Evolutionary conservation across 2,329 filamentous ascomycete genomes (phyloP).

Genomic region (Myriosclerotinia scirpicola): DNA sequence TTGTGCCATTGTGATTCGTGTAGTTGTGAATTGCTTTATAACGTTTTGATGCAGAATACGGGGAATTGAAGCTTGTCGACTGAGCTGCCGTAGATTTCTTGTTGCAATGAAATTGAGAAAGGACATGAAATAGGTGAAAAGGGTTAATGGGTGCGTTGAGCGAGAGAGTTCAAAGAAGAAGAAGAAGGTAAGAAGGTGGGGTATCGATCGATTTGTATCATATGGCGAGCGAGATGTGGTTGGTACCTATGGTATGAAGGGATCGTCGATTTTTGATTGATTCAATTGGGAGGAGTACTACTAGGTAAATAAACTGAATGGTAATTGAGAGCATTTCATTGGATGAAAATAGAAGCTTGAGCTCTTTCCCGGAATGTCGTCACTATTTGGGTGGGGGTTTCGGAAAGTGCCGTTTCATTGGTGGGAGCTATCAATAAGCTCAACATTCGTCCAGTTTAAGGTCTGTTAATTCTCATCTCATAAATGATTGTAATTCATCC

Average conservation of each 20-base stretch:
- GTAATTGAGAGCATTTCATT: slow-evolving; percentile 16
- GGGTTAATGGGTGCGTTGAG: neutral
- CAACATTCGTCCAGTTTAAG: neutral
- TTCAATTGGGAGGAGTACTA: neutral
- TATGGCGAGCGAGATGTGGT: too few species aligned
- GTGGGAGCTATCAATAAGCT: neutral
- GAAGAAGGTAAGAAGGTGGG: neutral
- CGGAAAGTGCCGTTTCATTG: neutral
- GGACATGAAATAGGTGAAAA: slow-evolving; percentile 20
- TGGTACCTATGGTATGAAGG: slow-evolving; percentile 17
- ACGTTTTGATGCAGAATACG: slow-evolving; percentile 18
- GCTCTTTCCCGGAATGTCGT: neutral
- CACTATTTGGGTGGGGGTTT: neutral
- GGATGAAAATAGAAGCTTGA: slow-evolving; percentile 2
- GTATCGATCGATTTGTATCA: neutral
- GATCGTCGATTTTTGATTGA: neutral
- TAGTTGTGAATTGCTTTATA: slow-evolving; percentile 26
- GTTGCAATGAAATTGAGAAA: slow-evolving; percentile 4
- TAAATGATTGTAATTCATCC: too few species aligned
- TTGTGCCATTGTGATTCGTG: slow-evolving; percentile 43
- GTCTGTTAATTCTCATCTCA: too few species aligned
- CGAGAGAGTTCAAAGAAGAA: neutral
- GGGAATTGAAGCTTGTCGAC: slow-evolving; percentile 25
- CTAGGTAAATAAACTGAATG: neutral
- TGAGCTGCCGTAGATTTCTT: slow-evolving; percentile 18